A percentile compares a stretch with the other conserved stretches of the same genome.
Conservation (phyloP, 177 flowering plant genomes). For the Tripterygium wilfordii region DNA sequence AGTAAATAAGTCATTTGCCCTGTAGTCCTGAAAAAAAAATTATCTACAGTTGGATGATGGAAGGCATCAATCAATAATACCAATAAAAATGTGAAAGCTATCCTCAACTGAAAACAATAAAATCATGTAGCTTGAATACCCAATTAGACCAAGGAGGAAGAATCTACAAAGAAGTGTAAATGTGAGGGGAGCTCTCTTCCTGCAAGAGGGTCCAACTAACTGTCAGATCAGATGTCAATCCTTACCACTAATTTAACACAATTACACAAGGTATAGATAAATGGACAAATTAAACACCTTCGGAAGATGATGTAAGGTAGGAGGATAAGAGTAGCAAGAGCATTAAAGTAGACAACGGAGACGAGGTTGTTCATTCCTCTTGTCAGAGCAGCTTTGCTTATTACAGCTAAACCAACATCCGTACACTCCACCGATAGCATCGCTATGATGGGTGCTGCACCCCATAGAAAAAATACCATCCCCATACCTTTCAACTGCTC, state of each 20-base stretch:
- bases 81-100: background rate
- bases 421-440: constrained; percentile 14
- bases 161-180: constrained; percentile 5
- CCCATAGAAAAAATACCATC: background rate
- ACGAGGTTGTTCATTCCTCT: constrained; percentile 18
- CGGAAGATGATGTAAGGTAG: constrained; percentile 13
- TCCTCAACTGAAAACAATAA: no score
- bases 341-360: constrained; percentile 9
- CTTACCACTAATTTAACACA: background rate
- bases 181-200: constrained; percentile 8
- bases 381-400: constrained; percentile 15
- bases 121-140: background rate
- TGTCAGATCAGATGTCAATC: background rate
- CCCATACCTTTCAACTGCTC: constrained; percentile 6
- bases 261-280: background rate
- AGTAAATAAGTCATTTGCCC: constrained; percentile 3
- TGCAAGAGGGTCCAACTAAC: background rate
- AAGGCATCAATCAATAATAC: background rate
- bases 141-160: constrained; percentile 12
- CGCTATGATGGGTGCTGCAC: constrained; percentile 9
- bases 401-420: constrained; percentile 5
- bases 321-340: constrained; percentile 15
- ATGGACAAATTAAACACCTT: background rate
- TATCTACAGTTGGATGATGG: background rate
- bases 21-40: constrained; percentile 7